phyloP scores from a whole-genome alignment of 2,329 filamentous ascomycete genomes.

The Corinectria fuckeliana region DNA sequence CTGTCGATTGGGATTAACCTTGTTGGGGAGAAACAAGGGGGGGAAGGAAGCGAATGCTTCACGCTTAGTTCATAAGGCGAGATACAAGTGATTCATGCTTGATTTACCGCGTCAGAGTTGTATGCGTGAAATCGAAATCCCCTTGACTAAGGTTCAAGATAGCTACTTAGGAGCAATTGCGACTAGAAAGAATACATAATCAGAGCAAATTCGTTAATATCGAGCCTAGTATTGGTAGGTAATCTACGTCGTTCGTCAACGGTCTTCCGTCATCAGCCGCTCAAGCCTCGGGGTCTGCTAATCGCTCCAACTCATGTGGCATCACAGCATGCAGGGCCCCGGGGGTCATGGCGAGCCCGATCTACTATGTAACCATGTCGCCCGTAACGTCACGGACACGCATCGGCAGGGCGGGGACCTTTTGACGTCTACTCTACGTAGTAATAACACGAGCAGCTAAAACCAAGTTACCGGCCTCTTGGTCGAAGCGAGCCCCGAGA shows the following conservation, averaged over 20 bases:
- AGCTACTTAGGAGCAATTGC: not conserved
- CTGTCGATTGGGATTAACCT: no score
- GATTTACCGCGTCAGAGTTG: no score
- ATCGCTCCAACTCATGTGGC: not conserved
- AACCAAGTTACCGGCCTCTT: slow-evolving; percentile 12
- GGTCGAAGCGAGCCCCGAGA: slow-evolving; percentile 1
- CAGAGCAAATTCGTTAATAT: not conserved
- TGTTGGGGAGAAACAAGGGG: no score
- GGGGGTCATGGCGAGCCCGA: not conserved
- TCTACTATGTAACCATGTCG: not conserved
- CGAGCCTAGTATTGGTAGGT: not conserved
- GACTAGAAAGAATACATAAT: not conserved
- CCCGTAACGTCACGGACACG: not conserved
- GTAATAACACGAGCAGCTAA: not conserved
- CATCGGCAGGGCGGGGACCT: not conserved
- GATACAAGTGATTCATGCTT: no score
- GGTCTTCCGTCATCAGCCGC: not conserved
- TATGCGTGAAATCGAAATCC: no score
- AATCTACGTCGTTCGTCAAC: not conserved
- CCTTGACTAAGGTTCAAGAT: no score
- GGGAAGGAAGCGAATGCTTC: no score
- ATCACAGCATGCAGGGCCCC: no score
- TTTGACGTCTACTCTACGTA: slow-evolving; percentile 4
- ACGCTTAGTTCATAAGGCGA: no score
- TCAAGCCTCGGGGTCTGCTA: not conserved